Base-by-base conservation (phyloP, 78 protist genomes). In the Ministeria vibrans region DNA sequence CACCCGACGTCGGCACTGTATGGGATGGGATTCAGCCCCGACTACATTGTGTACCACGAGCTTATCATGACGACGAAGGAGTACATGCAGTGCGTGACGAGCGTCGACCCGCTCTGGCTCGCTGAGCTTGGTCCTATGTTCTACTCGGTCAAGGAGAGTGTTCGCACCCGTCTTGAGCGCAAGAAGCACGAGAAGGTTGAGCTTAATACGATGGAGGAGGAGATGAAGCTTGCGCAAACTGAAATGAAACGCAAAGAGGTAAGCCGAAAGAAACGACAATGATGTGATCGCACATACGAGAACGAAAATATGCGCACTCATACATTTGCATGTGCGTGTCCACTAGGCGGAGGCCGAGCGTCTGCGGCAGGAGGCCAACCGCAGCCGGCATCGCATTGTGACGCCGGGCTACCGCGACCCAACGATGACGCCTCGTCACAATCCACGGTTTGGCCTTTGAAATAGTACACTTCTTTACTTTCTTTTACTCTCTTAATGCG, bases 41-140 rank as follows among this genome's bases (percentile, higher is more conserved):
- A 97, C 75, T 98, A 96, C 83, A 78, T 98, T 59, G 97, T 97
- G 59, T 98, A 97, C 87, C 98, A 98, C 81, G 99, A 97, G 75
- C 94, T 96, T 25, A 92, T 96, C 13, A 80, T 92, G 91, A 98
- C 99, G 9, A n/a, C 92, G 63, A 94, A 92, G 77, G 98, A 93
- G 85, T 96, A 92, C 89, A 94, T 98, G 59, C 91, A 83, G 85
- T 74, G 86, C 25, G 99, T 96, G 51, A 95, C 99, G 0, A 92
- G 92, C 1, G 97, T 98, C n/a, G 99, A 98, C 38, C 92, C 95
- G 27, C 49, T 61, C 34, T 98, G 99, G 99, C 89, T 98, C 25
- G 98, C 96, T 1, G 96, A 94, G 70, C 75, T 88, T 28, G 97
- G 95, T 34, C 94, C 95, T 27, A 81, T 86, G 90, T 92, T 92